Percentiles rank a stretch among this genome's conserved stretches.
These are phyloP conservation scores for Cladosporium sphaerospermum DNA, from an alignment of 2,329 filamentous ascomycete genomes.

Conservation along the genomic window DNA sequence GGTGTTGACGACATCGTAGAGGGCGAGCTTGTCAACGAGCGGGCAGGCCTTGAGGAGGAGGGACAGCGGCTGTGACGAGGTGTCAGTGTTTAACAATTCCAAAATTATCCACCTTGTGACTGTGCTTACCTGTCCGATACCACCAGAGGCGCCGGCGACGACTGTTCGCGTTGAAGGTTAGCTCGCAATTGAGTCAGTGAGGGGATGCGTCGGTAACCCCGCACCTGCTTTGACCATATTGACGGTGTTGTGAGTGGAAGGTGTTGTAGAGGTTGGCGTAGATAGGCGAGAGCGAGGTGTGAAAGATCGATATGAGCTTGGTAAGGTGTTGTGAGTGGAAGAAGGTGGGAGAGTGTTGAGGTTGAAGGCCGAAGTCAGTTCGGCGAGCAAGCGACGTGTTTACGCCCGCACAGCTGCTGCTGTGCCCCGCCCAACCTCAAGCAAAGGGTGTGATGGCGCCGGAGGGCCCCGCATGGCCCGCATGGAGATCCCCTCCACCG, in stretches of 20 bases:
- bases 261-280: conserved; percentile 1
- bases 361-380: neutral
- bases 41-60: conserved; percentile 90
- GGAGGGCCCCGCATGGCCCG: neutral
- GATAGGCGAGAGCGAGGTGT: neutral
- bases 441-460: neutral
- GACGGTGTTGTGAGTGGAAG: conserved; percentile 11
- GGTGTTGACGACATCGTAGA: conserved; percentile 99
- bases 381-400: no score
- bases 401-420: no score
- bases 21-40: conserved; percentile 82
- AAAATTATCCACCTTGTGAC: neutral
- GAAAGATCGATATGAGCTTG: neutral
- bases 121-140: conserved; percentile 69
- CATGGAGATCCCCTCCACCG: no score
- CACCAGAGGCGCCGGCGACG: conserved; percentile 93
- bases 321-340: neutral
- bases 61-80: conserved; percentile 67
- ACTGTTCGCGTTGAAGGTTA: conserved; percentile 32
- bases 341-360: neutral
- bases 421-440: neutral
- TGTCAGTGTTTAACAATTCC: neutral
- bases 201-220: conserved; percentile 9
- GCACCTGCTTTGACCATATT: conserved; percentile 27
- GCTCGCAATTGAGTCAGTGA: neutral